Evolutionary conservation across 148 eudicot species (phyloP), one percentile per base, ranked within the genome.

Genomic region (Chenopodium berlandieri): DNA sequence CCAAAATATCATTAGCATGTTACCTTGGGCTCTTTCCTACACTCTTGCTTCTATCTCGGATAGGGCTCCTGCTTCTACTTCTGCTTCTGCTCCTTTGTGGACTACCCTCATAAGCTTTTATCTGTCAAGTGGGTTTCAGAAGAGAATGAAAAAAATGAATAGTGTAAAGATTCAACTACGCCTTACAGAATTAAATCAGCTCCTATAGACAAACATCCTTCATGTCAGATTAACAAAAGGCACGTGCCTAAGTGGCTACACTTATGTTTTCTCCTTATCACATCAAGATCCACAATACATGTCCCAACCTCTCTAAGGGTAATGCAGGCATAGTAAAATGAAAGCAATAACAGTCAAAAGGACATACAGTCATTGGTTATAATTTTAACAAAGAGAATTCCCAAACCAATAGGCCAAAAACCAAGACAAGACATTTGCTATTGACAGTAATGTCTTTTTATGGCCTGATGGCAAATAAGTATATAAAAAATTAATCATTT

Each of bases 41-140:
- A 78, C 84, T 82, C 63, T 78, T 73, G 78, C 85, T 83, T 83
- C 82, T 78, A 64, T 70, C 85, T 37, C 75, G 85, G 2, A 68
- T 22, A 63, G 85, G 85, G 71, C 78, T 82, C 76, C 84, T 77
- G 78, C 81, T 82, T 78, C 81, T 82, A 48, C 80, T 71, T 64
- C 84, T 78, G 74, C 73, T 74, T 27, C 75, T 69, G 72, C 76
- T 76, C 80, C 81, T 78, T 25, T 66, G 82, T 30, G 82, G 74
- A 73, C 78, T 83, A 78, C 82, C 85, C 78, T 83, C 81, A 56
- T 83, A 46, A 65, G 81, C 85, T 78, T 37, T 83, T 73, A 83
- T 68, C 85, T 83, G 77, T 52, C 75, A 75, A 32, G 67, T 31
- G 54, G 31, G 34, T 81, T 50, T 47, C 30, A 30, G 16, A 30